Base-by-base conservation (phyloP, 2,329 filamentous ascomycete genomes). In the Neopestalotiopsis sp. region DNA sequence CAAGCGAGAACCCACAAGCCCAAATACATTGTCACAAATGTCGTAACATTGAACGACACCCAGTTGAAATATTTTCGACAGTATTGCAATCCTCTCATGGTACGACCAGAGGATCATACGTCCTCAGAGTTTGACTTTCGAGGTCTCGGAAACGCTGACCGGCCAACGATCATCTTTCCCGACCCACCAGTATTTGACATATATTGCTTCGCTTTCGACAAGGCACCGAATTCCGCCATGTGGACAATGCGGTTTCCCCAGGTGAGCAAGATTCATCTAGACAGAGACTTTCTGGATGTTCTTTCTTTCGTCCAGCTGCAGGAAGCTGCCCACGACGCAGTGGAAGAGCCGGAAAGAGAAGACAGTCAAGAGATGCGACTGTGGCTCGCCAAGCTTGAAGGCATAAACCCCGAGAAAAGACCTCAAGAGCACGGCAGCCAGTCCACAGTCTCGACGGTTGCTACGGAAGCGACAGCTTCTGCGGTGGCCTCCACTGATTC, bases 131-230 rank as follows among this genome's bases (percentile, higher is more conserved):
- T 92, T 9, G 80, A 84, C 17, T 80, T 87, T 24, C 83, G 86
- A 12, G 82, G 84, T 0, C 72, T 86, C 2, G 80, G 84, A 65
- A 78, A 78, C 49, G 78, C 81, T 59, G 76, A 83, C 74, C 70
- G 80, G 68, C 81, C 87, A 71, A 82, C 84, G 0, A 80, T 85
- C 1, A 79, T 91, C 1, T 97, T 97, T 77, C 87, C 85, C 6
- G 83, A 85, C 0, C 94, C 94, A 0, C 87, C 94, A 24, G 89
- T 97, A 0, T 92, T 94, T 68, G 95, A 97, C 73, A 83, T 97
- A 69, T 85, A 92, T 30, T 95, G 94, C 66, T 93, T 93, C 71
- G 91, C 91, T 0, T 97, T 94, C 73, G 92, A 94, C 70, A 93
- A 91, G 75, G 86, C 88, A 2, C 87, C 89, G 4, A 91, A 92